Base-by-base conservation (phyloP, 495 filamentous ascomycete species). In the Beverwykella pulmonaria region DNA sequence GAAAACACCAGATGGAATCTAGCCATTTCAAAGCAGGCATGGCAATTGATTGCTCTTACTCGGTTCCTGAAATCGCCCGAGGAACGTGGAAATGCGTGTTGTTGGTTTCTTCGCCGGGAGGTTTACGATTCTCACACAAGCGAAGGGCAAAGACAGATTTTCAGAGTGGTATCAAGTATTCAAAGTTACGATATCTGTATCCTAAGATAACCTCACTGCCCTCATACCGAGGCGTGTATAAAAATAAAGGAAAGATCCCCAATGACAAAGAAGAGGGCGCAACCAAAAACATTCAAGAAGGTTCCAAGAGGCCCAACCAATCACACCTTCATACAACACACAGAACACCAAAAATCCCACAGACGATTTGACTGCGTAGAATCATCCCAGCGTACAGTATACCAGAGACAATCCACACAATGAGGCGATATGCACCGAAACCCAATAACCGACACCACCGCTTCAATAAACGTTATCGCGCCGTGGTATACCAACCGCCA, bases 371-470 rank as follows among this genome's bases (percentile, higher is more conserved):
- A 61, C 46, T 50, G 57, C 50, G 53, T 63, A 65, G 60, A 26
- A 32, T 71, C 69, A 59, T 71, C 55, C 65, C 69, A 71, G 69
- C 69, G 56, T 71, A 71, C 69, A 71, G 69, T 68, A 65, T 52
- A n/a, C 59, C 23, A 67, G 57, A 66, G 60, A 71, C 64, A 71
- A 61, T 58, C 61, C 44, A 48, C 56, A 60, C 20, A 32, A 63
- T 67, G 36, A 22, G 26, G 63, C 60, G 61, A 71, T 61, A 71
- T 71, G 69, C 69, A 68, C 52, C 63, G 12, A 36, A 57, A 62
- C 55, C 63, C 63, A 67, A 54, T 57, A 44, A 64, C 62, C 59
- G 68, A 71, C 68, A 71, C 65, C 69, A 32, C 65, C 61, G 65
- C 64, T 71, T 68, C 61, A 58, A 61, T 52, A 63, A 47, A 65